A percentile compares a stretch with the other conserved stretches of the same genome.
Evolutionary conservation across 139 green algal species (phyloP).

Genomic region (Chlorella sp.): DNA sequence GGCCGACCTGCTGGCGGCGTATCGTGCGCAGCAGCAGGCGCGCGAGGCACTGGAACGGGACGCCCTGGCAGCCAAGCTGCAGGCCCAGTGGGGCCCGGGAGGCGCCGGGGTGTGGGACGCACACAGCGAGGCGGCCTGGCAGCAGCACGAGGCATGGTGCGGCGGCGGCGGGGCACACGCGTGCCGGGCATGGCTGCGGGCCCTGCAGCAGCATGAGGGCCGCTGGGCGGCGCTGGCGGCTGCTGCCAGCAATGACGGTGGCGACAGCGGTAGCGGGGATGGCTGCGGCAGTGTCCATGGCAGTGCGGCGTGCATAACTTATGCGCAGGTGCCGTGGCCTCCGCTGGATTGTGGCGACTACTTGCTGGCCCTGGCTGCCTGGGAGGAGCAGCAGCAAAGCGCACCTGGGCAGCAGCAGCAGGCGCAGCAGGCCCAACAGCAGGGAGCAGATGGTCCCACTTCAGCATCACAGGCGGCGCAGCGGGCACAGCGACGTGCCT

Average conservation of each 20-base stretch:
- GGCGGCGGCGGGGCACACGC: too few species aligned
- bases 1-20: constrained; percentile 3
- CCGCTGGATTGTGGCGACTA: neutral
- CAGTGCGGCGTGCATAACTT: neutral
- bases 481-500: constrained; percentile 25
- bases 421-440: neutral
- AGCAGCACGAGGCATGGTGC: neutral
- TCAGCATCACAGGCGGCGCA: too few species aligned
- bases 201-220: constrained; percentile 14
- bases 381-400: neutral
- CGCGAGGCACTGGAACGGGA: neutral
- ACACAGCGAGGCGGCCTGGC: neutral
- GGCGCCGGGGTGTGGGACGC: neutral
- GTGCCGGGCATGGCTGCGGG: neutral
- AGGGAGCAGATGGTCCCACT: too few species aligned
- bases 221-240: constrained; percentile 2
- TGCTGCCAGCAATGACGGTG: neutral
- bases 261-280: too few species aligned
- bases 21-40: neutral
- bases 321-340: constrained; percentile 18
- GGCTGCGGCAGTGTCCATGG: neutral
- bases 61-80: constrained; percentile 8
- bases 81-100: neutral
- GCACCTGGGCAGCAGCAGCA: neutral
- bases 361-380: constrained; percentile 11